Evolutionary conservation across 2,329 filamentous ascomycete genomes (phyloP).

Genomic region (Rhinocladiella similis): DNA sequence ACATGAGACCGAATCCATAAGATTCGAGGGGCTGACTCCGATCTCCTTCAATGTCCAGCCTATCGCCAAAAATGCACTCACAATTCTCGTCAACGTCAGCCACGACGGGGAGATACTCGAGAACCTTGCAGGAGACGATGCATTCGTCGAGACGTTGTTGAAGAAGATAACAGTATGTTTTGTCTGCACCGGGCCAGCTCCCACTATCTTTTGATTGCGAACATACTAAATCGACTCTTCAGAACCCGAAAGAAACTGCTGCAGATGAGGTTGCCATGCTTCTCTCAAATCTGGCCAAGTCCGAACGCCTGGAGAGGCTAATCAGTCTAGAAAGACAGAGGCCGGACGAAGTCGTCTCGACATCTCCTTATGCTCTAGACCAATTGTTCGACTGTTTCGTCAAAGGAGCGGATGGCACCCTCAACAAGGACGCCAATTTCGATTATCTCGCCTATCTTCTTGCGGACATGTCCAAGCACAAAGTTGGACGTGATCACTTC

Average conservation of each 20-base stretch:
- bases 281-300: conserved; percentile 86
- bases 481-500: conserved; percentile 71
- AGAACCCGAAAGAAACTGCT: conserved; percentile 66
- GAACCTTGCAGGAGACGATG: conserved; percentile 72
- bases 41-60: conserved; percentile 50
- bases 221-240: not conserved
- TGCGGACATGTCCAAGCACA: conserved; percentile 79
- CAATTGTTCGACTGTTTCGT: conserved; percentile 96
- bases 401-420: conserved; percentile 77
- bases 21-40: not conserved
- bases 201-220: not conserved
- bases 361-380: conserved; percentile 72
- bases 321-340: conserved; percentile 66
- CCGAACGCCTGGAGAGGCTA: conserved; percentile 68
- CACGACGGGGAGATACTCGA: conserved; percentile 75
- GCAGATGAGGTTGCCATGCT: conserved; percentile 88
- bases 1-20: not conserved
- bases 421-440: conserved; percentile 81
- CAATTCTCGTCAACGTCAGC: conserved; percentile 73
- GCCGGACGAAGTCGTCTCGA: conserved; percentile 44
- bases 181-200: not conserved
- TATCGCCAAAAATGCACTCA: conserved; percentile 90
- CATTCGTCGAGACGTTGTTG: conserved; percentile 74
- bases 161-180: conserved; percentile 65
- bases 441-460: conserved; percentile 95